phyloP scores from a whole-genome alignment of 805 yeast species.

The Isabelozyma rhagii region DNA sequence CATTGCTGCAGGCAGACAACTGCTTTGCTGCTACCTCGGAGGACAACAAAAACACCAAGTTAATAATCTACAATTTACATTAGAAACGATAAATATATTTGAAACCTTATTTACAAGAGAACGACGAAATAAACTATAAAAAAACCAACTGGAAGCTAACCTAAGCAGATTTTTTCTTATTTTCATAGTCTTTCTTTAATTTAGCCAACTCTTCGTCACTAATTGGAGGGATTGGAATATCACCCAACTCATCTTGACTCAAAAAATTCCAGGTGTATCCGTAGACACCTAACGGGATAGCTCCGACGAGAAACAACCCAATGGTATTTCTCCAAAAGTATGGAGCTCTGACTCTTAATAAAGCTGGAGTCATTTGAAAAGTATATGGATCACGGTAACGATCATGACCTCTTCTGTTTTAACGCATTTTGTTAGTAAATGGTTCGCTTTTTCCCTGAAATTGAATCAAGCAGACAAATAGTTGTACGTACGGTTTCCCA shows the following conservation, averaged over 20 bases:
- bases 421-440: conserved; percentile 7
- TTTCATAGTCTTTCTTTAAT: conserved; percentile 71
- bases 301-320: conserved; percentile 54
- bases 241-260: conserved; percentile 78
- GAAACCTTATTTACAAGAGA: background rate
- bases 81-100: background rate
- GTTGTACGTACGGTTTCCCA: conserved; percentile 27
- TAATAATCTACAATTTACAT: background rate
- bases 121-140: background rate
- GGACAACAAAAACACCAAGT: no score
- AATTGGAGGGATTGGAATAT: conserved; percentile 93
- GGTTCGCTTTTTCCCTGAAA: background rate
- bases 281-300: conserved; percentile 71
- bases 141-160: background rate
- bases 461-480: background rate
- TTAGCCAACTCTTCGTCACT: conserved; percentile 70
- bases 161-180: conserved; percentile 19
- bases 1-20: no score
- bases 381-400: conserved; percentile 60
- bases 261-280: conserved; percentile 59
- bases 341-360: conserved; percentile 85
- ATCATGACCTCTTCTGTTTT: conserved; percentile 38
- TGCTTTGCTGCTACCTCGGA: no score
- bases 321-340: conserved; percentile 75
- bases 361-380: conserved; percentile 89